Conservation (phyloP, 2,329 filamentous ascomycete genomes). For the Trichoderma guizhouense region DNA sequence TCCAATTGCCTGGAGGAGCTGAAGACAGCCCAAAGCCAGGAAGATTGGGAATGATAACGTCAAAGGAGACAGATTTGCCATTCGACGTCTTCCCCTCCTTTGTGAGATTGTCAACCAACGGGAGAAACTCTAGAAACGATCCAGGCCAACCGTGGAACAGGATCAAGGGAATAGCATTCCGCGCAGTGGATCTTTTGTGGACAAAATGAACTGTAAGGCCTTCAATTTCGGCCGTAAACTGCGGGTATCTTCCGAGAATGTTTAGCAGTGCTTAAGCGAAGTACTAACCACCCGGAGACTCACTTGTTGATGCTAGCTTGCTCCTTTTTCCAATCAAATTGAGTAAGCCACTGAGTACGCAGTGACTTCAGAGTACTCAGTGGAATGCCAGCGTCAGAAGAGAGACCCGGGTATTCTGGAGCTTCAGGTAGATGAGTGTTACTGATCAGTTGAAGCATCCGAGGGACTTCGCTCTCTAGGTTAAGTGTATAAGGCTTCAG, state of each 20-base stretch:
- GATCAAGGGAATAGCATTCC: constrained; percentile 38
- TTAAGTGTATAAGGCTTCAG: not conserved
- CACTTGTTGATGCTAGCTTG: constrained; percentile 22
- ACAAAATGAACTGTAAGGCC: constrained; percentile 28
- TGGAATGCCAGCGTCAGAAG: constrained; percentile 15
- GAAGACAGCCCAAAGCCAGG: constrained; percentile 39
- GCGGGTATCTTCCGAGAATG: not conserved
- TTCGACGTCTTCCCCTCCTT: not conserved
- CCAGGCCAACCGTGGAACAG: constrained; percentile 45
- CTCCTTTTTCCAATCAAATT: constrained; percentile 24
- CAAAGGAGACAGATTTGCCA: constrained; percentile 17
- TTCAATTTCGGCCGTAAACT: constrained; percentile 23
- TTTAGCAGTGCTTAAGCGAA: not conserved
- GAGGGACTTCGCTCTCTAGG: not conserved
- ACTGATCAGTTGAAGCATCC: constrained; percentile 23
- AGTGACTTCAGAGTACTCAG: constrained; percentile 19
- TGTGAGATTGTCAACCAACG: constrained; percentile 19
- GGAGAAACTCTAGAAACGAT: constrained; percentile 41
- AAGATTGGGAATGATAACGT: constrained; percentile 33
- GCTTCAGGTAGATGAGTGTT: constrained; percentile 14
- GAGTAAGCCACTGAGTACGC: constrained; percentile 18
- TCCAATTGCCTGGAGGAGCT: constrained; percentile 32
- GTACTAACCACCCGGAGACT: not conserved
- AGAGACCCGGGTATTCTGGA: not conserved
- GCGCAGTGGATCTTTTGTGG: constrained; percentile 21